These are phyloP conservation scores for Kluyveromyces marxianus DNA, from an alignment of 1,139 yeast genomes.

Conservation along the genomic window DNA sequence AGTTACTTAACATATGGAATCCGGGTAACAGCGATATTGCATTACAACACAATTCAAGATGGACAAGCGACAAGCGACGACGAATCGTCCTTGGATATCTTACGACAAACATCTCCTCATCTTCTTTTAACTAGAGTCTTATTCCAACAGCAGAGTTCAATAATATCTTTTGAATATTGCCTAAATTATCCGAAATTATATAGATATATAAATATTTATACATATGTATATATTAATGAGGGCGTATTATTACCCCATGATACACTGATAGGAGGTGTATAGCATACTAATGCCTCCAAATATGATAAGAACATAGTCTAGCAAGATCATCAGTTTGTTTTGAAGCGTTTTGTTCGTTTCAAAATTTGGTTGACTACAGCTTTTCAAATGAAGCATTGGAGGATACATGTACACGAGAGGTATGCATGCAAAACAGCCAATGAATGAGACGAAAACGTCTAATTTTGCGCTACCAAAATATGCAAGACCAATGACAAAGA, in stretches of 20 bases:
- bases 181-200: not conserved
- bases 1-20: not conserved
- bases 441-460: constrained; percentile 66
- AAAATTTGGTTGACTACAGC: constrained; percentile 29
- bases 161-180: not conserved
- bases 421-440: constrained; percentile 76
- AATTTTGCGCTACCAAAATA: constrained; percentile 58
- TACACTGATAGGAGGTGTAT: constrained; percentile 59
- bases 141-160: not conserved
- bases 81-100: too few relatives aligned
- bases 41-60: too few relatives aligned
- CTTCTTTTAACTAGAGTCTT: too few relatives aligned
- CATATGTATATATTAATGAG: not conserved
- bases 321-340: constrained; percentile 13
- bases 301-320: constrained; percentile 44
- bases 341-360: constrained; percentile 15
- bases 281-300: constrained; percentile 56
- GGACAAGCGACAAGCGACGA: too few relatives aligned
- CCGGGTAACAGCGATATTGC: not conserved
- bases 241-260: constrained; percentile 20
- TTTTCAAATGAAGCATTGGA: constrained; percentile 54
- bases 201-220: too few relatives aligned
- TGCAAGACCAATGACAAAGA: constrained; percentile 45
- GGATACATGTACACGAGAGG: constrained; percentile 82
- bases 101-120: too few relatives aligned